Evolutionary conservation across 805 yeast genomes (phyloP).

Genomic region (Candida railenensis): DNA sequence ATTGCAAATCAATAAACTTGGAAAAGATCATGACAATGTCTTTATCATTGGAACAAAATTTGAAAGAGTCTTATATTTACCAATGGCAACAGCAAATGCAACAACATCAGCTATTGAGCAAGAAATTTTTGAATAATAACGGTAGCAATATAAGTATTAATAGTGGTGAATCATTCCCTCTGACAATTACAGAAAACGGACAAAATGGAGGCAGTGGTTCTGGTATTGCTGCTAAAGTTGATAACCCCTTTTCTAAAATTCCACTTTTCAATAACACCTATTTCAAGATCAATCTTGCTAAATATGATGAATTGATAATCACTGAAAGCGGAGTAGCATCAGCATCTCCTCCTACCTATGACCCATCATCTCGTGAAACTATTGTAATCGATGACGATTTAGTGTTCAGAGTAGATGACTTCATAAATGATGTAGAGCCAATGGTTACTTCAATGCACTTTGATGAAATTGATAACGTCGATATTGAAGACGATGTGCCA

Average conservation of each 20-base stretch:
- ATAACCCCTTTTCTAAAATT: conserved; percentile 11
- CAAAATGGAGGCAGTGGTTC: neutral
- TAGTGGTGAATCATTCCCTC: conserved; percentile 20
- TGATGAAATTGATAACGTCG: conserved; percentile 30
- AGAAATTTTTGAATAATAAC: conserved; percentile 11
- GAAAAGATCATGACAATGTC: conserved; percentile 64
- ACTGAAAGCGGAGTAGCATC: neutral
- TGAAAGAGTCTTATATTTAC: conserved; percentile 35
- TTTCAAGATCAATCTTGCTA: conserved; percentile 31
- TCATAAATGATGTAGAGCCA: conserved; percentile 25
- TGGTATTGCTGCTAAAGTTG: neutral
- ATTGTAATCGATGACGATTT: conserved; percentile 30
- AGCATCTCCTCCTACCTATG: neutral
- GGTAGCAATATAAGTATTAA: conserved; percentile 23
- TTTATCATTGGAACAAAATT: conserved; percentile 60
- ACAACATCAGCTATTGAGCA: conserved; percentile 1
- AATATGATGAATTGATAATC: conserved; percentile 31
- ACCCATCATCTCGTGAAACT: conserved; percentile 14
- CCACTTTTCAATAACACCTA: conserved; percentile 37
- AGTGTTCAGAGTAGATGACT: conserved; percentile 36
- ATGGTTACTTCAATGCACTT: conserved; percentile 12
- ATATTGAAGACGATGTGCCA: conserved; percentile 36
- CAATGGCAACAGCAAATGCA: conserved; percentile 1
- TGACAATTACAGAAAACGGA: neutral
- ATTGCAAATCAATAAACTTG: conserved; percentile 46